These are phyloP conservation scores for Phaeosphaeriaceae sp. DNA, from an alignment of 2,329 filamentous ascomycete genomes.

Conservation along the genomic window DNA sequence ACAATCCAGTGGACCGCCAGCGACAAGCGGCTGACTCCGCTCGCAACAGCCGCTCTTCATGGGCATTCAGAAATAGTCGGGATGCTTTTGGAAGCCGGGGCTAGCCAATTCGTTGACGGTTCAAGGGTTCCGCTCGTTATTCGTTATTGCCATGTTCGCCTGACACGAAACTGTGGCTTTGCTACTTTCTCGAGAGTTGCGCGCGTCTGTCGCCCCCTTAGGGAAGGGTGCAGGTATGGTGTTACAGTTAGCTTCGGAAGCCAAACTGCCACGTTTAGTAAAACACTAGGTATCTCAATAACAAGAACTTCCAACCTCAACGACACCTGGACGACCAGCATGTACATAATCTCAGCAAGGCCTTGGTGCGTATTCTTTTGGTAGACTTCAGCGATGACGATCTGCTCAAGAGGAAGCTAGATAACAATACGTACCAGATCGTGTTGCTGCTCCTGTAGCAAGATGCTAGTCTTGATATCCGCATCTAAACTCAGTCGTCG, in stretches of 20 bases:
- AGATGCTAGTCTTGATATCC: slow-evolving; percentile 15
- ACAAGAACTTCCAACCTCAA: not conserved
- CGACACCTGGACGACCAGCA: slow-evolving; percentile 1
- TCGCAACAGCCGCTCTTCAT: slow-evolving; percentile 13
- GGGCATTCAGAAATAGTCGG: slow-evolving; percentile 13
- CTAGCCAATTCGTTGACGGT: slow-evolving; percentile 13
- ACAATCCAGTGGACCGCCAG: slow-evolving; percentile 1
- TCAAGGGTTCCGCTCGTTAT: slow-evolving; percentile 7
- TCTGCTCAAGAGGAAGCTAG: slow-evolving; percentile 14
- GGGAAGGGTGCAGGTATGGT: slow-evolving; percentile 1
- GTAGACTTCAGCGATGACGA: slow-evolving; percentile 2
- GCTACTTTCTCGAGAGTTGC: slow-evolving; percentile 14
- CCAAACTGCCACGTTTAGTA: slow-evolving; percentile 13
- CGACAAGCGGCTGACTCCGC: slow-evolving; percentile 12
- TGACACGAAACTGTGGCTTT: slow-evolving; percentile 17
- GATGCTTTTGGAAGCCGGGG: slow-evolving; percentile 15
- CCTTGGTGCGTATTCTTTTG: slow-evolving; percentile 7
- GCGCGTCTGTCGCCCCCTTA: slow-evolving; percentile 2
- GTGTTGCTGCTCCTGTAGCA: slow-evolving; percentile 18
- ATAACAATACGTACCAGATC: slow-evolving; percentile 19
- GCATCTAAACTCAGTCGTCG: slow-evolving; percentile 3
- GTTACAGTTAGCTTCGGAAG: slow-evolving; percentile 17
- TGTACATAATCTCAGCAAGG: slow-evolving; percentile 10
- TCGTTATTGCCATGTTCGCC: slow-evolving; percentile 9
- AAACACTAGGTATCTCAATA: slow-evolving; percentile 14